Base-by-base conservation (phyloP, 2,329 filamentous ascomycete species). In the Pyricularia pennisetigena region DNA sequence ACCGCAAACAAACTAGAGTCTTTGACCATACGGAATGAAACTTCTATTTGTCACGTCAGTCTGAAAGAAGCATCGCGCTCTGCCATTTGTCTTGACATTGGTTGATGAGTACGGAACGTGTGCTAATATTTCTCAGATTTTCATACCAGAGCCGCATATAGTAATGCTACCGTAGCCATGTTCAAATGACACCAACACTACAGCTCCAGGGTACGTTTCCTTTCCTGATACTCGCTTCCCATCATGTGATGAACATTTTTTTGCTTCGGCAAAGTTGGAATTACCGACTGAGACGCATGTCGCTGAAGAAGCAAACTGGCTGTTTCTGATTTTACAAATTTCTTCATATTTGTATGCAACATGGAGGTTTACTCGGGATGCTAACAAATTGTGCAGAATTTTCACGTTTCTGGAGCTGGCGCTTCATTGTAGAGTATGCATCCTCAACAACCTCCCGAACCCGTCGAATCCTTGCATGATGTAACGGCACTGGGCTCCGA, bases 401-500 rank as follows among this genome's bases (percentile, higher is more conserved):
- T 61, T 32, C 63, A 32, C 63, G 30, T 35, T 30, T 10, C 7
- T 61, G 57, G 23, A 24, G 57, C n/a, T n/a, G n/a, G 57, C 57
- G 14, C 57, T 26, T 24, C 9, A 26, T 6, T 61, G 57, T 61
- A 61, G 57, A 61, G 57, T 61, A 61, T n/a, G 57, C 57, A 61
- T 14, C 57, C 12, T 49, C 20, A 16, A 24, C 54, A 57, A n/a
- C 7, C 9, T 10, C 64, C 8, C 32, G 64, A 65, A 71, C 72
- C 71, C 59, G 68, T 64, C 68, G 66, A 67, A 68, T 64, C 54
- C 66, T 81, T 77, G 75, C 74, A 87, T 92, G 91, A 94, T 93
- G 91, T 93, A 91, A 85, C 81, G 92, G 93, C 93, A 97, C 93
- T 97, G 93, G 93, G 93, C 93, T 94, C 93, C 90, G 93, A 96